A percentile compares a stretch with the other conserved stretches of the same genome.
phyloP scores from a whole-genome alignment of 352 stramenopile genomes.

The Phytopythium ostracodes region DNA sequence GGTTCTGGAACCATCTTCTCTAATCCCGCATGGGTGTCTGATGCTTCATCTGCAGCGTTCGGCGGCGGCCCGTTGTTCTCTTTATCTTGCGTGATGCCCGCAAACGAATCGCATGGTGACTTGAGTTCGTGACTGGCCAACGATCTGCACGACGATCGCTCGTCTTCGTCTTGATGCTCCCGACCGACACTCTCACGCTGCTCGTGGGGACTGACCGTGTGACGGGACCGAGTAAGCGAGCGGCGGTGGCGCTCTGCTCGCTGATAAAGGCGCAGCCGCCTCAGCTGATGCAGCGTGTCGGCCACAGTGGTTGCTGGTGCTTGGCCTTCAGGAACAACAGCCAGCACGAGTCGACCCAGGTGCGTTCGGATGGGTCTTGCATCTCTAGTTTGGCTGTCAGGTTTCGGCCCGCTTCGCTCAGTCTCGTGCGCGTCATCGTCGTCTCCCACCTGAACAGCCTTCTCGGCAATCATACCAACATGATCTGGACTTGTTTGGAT shows the following conservation, averaged over 20 bases:
- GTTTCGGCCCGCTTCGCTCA: neutral
- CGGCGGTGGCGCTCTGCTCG: neutral
- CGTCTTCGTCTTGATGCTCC: neutral
- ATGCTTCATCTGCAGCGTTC: neutral
- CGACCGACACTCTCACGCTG: neutral
- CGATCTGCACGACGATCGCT: neutral
- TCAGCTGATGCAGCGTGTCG: neutral
- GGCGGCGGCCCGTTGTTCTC: neutral
- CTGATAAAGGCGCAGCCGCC: neutral
- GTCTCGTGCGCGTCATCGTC: neutral
- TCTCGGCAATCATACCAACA: neutral
- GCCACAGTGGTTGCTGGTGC: neutral
- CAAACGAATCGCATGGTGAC: neutral
- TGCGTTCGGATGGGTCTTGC: neutral
- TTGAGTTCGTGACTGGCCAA: neutral
- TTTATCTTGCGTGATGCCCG: neutral
- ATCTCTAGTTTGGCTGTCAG: neutral
- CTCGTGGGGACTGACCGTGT: neutral
- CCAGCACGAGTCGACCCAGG: neutral
- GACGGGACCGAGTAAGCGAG: too few relatives aligned
- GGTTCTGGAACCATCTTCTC: neutral
- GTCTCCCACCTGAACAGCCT: neutral
- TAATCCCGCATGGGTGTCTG: neutral
- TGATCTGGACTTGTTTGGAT: neutral
- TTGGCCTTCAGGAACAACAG: neutral